Conservation (phyloP, 116 monocot genomes). For the Dioscorea cayenensis region DNA sequence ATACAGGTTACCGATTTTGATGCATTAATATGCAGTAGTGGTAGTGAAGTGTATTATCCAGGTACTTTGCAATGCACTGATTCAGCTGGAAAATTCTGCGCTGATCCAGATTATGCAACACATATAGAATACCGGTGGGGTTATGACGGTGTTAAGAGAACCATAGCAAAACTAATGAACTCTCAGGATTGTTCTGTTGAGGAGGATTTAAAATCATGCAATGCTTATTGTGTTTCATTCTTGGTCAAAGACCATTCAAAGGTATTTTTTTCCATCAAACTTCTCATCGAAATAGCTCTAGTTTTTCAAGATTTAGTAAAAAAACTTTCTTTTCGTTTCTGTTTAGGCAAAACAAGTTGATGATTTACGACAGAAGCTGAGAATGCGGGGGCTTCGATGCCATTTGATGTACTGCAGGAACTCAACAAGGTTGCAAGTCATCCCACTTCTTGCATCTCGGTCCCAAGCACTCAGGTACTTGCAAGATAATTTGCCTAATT, state of each 20-base stretch:
- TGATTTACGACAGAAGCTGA: constrained; percentile 65
- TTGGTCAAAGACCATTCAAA: constrained; percentile 45
- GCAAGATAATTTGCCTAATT: not conserved
- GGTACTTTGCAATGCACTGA: constrained; percentile 59
- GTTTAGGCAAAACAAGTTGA: constrained; percentile 59
- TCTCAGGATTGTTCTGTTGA: constrained; percentile 23
- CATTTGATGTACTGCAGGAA: constrained; percentile 94
- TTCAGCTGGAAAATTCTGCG: constrained; percentile 42
- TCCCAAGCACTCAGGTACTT: constrained; percentile 83
- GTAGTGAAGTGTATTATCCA: constrained; percentile 89
- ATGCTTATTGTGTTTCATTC: constrained; percentile 71
- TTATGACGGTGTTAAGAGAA: constrained; percentile 64
- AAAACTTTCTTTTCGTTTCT: not conserved
- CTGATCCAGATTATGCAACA: constrained; percentile 62
- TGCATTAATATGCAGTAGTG: constrained; percentile 80
- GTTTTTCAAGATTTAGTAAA: not conserved
- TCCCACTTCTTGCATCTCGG: constrained; percentile 84
- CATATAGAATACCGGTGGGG: constrained; percentile 89
- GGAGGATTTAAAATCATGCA: constrained; percentile 51
- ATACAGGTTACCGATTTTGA: constrained; percentile 72
- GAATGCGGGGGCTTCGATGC: constrained; percentile 79
- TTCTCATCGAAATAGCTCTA: not conserved
- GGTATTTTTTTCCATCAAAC: constrained; percentile 23
- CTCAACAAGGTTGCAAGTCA: constrained; percentile 67
- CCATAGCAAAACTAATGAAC: constrained; percentile 50